Evolutionary conservation across 2,329 filamentous ascomycete genomes (phyloP), one percentile per base, ranked within the genome.

Genomic region (Nemania serpens): DNA sequence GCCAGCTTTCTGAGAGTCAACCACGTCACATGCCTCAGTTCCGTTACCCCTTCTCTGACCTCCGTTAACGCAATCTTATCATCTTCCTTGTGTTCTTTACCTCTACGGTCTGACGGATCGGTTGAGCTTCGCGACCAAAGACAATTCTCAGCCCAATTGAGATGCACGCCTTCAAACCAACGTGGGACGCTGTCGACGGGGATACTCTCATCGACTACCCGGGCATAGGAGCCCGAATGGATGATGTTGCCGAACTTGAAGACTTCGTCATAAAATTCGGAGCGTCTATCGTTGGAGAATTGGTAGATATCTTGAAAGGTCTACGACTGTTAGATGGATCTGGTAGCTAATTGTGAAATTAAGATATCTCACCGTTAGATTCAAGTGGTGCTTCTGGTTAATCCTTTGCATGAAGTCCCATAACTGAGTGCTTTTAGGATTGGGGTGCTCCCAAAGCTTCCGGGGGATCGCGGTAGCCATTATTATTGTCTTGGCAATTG

Each of bases 141-240:
- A 25, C 92, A 75, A 71, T 95, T 96, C 76, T 96, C 91, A 5
- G 91, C 88, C 71, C 88, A 94, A 70, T 93, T 96, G 68, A 95
- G 74, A 5, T 79, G 76, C 1, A 93, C 81, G 33, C 91, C 91
- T 1, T 85, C 77, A 73, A 95, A 96, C 91, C 91, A 96, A 42
- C 80, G 77, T 0, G 91, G 91, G 5, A 94, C 81, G 15, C 80
- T 79, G 62, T 91, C 88, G 73, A 96, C 91, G 1, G 87, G 85
- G 1, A 83, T 80, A 0, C 78, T 79, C 68, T 91, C 88, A 70
- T 96, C 90, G 2, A 95, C 87, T 1, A 89, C 85, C 10, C 71
- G 75, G 0, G 75, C 76, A 70, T 84, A 86, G 3, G 74, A 76
- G 33, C 90, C 90, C 37, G 83, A 80, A 68, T 91, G 80, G 64